Base-by-base conservation (phyloP, 208 protist genomes). In the Naegleria gruberi region DNA sequence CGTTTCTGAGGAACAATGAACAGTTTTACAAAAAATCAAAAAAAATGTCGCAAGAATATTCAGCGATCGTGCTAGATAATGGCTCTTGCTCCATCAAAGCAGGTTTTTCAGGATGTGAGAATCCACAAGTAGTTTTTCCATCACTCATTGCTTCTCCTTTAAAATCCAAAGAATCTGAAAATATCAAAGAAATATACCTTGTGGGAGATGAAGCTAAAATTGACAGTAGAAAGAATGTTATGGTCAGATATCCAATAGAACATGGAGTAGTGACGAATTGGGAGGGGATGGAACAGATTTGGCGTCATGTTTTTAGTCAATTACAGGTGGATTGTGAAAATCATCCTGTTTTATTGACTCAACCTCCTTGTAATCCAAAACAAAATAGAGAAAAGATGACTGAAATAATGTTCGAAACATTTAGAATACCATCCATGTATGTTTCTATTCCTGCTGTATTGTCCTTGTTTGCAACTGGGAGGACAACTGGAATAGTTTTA, bases 401-500 rank as follows among this genome's bases (percentile, higher is more conserved):
- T 26, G 8, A 89, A 44, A 45, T 89, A 4, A 94, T 97, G 90
- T 97, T 97, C 82, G 81, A 84, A 26, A 84, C 26, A 6, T 94
- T 94, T 55, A 90, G 93, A 34, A 47, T 89, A 5, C 93, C 93
- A 47, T 44, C 92, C 15, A 65, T 94, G 6, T 94, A 93, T 55
- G 47, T 94, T 44, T n/a, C n/a, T 3, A 92, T 92, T 84, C 92
- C 91, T 30, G 55, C 15, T 30, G 96, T 98, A 89, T 92, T 98
- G 55, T 97, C 96, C 43, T 92, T 98, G 73, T 98, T 98, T 93
- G 93, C 94, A 44, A 96, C 97, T 90, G 97, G 97, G 7, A 91
- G 96, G 46, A 98, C 96, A 23, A 98, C 96, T 15, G 97, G 97
- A 5, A 91, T 98, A 0, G 97, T 98, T 82, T 83, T 98, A 90